Conservation (phyloP, 331 rosid species). For the Acacia pycnantha region DNA sequence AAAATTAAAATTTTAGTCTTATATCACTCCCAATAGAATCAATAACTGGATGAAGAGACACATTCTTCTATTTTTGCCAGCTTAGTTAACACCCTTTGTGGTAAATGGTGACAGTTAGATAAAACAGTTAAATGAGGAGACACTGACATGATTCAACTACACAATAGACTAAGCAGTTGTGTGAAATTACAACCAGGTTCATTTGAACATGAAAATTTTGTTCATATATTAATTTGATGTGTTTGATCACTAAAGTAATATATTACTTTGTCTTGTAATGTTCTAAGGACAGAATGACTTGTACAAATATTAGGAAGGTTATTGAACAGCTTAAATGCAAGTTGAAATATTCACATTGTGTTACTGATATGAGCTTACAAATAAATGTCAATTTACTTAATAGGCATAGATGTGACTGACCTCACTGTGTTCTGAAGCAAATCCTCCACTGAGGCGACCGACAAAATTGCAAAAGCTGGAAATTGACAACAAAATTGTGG, state of each 20-base stretch:
- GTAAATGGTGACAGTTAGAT: neutral
- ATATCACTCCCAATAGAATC: neutral
- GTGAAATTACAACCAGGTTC: neutral
- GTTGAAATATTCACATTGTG: neutral
- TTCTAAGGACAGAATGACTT: neutral
- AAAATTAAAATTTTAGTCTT: neutral
- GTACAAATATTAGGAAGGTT: neutral
- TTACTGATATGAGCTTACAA: neutral
- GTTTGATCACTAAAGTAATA: neutral
- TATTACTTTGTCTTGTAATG: neutral
- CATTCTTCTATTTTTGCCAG: neutral
- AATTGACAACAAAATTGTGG: constrained; percentile 60
- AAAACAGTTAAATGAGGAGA: neutral
- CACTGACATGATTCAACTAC: neutral
- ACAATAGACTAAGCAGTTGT: neutral
- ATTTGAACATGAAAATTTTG: neutral
- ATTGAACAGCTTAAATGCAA: neutral
- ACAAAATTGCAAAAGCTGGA: constrained; percentile 75
- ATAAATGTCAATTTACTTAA: neutral
- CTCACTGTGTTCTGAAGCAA: constrained; percentile 74
- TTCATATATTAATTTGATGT: neutral
- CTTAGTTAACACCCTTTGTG: neutral
- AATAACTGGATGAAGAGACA: neutral
- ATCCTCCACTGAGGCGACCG: constrained; percentile 82
- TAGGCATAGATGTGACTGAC: constrained; percentile 40